Evolutionary conservation across 768 basidiomycete genomes (phyloP).

Genomic region (Leccinum subgranulosum): DNA sequence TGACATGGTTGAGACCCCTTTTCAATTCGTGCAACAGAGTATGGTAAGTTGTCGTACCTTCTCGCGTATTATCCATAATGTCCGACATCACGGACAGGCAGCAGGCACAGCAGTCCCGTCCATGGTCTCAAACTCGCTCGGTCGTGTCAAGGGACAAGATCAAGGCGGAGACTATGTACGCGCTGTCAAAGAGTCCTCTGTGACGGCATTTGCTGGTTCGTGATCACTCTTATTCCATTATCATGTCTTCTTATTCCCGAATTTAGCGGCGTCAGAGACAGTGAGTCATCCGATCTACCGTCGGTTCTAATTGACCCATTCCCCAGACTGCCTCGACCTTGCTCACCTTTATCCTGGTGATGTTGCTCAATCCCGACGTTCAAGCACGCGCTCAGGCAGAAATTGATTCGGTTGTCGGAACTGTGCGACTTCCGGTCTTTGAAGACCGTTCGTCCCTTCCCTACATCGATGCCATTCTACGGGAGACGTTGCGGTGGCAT

Average conservation of each 20-base stretch:
- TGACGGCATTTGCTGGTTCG: conserved; percentile 30
- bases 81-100: conserved; percentile 10
- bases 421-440: conserved; percentile 29
- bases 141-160: conserved; percentile 7
- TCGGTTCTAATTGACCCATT: neutral
- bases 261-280: conserved; percentile 28
- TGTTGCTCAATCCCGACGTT: conserved; percentile 36
- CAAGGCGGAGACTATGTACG: conserved; percentile 6
- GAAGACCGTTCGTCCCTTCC: conserved; percentile 27
- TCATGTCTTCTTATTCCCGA: neutral
- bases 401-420: conserved; percentile 32
- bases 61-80: neutral
- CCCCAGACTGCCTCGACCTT: conserved; percentile 32
- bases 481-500: conserved; percentile 36
- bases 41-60: conserved; percentile 23
- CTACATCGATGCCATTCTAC: conserved; percentile 28
- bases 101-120: conserved; percentile 24
- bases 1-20: conserved; percentile 30
- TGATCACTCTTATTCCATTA: neutral
- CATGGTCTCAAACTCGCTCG: conserved; percentile 27
- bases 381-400: conserved; percentile 39
- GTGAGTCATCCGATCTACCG: conserved; percentile 4
- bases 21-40: conserved; percentile 29
- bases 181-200: conserved; percentile 28
- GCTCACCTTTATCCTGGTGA: conserved; percentile 32